Evolutionary conservation across 768 basidiomycete species (phyloP).

Genomic region (Pluteus cervinus): DNA sequence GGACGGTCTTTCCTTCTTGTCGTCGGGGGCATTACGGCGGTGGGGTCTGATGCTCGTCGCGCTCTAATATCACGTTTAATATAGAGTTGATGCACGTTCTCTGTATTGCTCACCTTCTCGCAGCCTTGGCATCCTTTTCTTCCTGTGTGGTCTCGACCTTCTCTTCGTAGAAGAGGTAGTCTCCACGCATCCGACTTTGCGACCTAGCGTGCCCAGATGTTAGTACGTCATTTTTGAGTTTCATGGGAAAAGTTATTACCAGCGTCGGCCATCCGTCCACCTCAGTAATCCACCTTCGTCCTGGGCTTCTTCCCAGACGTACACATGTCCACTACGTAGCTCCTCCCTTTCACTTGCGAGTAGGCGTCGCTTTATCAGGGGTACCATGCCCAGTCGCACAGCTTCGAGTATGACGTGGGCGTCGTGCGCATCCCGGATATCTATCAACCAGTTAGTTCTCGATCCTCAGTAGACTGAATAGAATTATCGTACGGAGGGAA

Average conservation of each 20-base stretch:
- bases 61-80: constrained; percentile 31
- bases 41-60: constrained; percentile 55
- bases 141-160: constrained; percentile 78
- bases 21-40: constrained; percentile 48
- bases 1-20: constrained; percentile 72
- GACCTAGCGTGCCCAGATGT: constrained; percentile 43
- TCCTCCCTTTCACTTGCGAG: constrained; percentile 65
- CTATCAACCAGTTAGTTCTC: constrained; percentile 24
- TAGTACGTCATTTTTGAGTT: neutral
- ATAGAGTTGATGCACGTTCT: constrained; percentile 11
- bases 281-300: constrained; percentile 64
- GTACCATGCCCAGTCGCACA: constrained; percentile 62
- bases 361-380: constrained; percentile 67
- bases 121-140: constrained; percentile 74
- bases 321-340: constrained; percentile 67
- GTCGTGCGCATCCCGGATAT: constrained; percentile 75
- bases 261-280: constrained; percentile 81
- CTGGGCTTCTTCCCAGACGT: constrained; percentile 84
- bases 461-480: neutral
- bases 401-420: constrained; percentile 75
- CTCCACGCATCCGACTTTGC: constrained; percentile 79
- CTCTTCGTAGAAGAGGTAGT: constrained; percentile 81
- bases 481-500: constrained; percentile 34
- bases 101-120: constrained; percentile 47
- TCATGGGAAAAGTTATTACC: constrained; percentile 31